Conservation (phyloP, 1,284 basidiomycete species). For the Puccinia polysora region DNA sequence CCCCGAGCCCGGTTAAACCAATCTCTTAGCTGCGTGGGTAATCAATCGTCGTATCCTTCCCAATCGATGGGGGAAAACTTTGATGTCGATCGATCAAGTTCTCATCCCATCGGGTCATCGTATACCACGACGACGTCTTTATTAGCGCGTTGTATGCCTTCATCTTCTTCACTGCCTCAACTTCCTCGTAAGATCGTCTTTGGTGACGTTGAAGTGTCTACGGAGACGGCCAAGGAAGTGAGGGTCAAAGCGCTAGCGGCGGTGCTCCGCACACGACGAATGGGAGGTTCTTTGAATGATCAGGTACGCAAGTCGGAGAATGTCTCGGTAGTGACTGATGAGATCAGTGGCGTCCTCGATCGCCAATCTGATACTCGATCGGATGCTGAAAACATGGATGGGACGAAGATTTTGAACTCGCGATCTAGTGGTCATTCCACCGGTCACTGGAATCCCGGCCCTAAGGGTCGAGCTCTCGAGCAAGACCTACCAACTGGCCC, state of each 20-base stretch:
- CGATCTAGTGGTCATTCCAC: too few relatives aligned
- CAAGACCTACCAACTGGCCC: too few relatives aligned
- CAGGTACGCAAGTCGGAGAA: too few relatives aligned
- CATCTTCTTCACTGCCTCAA: slow-evolving; percentile 8
- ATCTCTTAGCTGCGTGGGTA: slow-evolving; percentile 3
- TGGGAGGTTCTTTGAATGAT: slow-evolving; percentile 25
- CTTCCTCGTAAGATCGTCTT: slow-evolving; percentile 39
- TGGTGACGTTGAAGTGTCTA: slow-evolving; percentile 41
- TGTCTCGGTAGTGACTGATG: too few relatives aligned
- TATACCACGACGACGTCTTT: background rate
- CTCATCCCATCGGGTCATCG: background rate
- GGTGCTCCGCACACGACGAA: slow-evolving; percentile 23
- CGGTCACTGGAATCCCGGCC: too few relatives aligned
- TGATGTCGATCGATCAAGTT: background rate
- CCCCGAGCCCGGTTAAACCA: slow-evolving; percentile 13
- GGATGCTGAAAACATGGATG: too few relatives aligned
- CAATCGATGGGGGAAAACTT: background rate
- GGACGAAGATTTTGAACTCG: too few relatives aligned
- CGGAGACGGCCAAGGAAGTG: slow-evolving; percentile 22
- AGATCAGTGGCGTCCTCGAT: too few relatives aligned
- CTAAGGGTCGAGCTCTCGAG: too few relatives aligned
- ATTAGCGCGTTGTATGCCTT: background rate
- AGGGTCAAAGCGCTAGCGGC: slow-evolving; percentile 34
- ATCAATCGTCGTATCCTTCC: background rate
- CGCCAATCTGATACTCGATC: too few relatives aligned